Conservation (phyloP, 495 filamentous ascomycete species). For the Tuber magnatum region DNA sequence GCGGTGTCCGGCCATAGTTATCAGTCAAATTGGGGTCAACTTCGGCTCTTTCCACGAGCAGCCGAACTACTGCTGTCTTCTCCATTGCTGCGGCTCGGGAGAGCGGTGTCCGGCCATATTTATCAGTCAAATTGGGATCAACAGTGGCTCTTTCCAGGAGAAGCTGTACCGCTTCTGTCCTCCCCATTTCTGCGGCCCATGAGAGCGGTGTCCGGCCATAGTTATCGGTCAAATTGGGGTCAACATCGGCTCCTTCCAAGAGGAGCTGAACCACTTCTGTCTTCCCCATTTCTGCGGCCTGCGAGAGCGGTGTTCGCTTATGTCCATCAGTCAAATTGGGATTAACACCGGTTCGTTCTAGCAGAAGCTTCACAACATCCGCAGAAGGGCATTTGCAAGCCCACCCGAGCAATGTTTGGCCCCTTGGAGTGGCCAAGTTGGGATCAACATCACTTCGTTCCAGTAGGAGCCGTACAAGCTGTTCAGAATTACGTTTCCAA, state of each 20-base stretch:
- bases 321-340: neutral
- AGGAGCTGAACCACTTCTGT: conserved; percentile 6
- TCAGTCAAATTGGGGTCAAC: conserved; percentile 16
- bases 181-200: conserved; percentile 20
- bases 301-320: conserved; percentile 25
- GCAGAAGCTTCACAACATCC: too few species aligned
- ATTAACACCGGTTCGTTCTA: neutral
- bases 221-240: conserved; percentile 5
- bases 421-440: too few species aligned
- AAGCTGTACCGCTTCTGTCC: conserved; percentile 25
- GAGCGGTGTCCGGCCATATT: conserved; percentile 14
- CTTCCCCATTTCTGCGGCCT: conserved; percentile 21
- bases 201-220: too few species aligned
- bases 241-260: conserved; percentile 17
- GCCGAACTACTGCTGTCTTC: too few species aligned
- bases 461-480: too few species aligned
- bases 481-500: too few species aligned
- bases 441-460: conserved; percentile 8
- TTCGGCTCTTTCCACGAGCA: too few species aligned
- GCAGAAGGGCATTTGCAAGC: too few species aligned
- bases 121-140: conserved; percentile 22
- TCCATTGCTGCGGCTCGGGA: conserved; percentile 12
- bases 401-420: too few species aligned
- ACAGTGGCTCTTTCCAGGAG: conserved; percentile 14
- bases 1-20: conserved; percentile 23